Evolutionary conservation across 768 basidiomycete species (phyloP), one percentile per base, ranked within the genome.

Genomic region (Leccinum subgranulosum): DNA sequence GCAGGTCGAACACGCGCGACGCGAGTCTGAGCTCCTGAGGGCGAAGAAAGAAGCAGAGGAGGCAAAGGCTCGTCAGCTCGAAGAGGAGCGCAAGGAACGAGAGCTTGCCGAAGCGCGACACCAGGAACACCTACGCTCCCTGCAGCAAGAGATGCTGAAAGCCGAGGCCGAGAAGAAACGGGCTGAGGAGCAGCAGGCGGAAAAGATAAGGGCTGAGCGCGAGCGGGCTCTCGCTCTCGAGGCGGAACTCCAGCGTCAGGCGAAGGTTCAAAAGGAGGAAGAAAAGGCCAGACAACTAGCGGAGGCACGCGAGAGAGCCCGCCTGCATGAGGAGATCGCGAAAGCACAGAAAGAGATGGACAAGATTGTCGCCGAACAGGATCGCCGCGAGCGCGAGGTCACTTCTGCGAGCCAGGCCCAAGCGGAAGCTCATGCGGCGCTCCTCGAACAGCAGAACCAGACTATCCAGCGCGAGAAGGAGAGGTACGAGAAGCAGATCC

Each of bases 161-260:
- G 49, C 55, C 1, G 72, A 69, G 15, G 64, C 51, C 2, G 72
- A 66, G 53, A 63, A 59, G 51, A 61, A 65, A 53, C 65, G 25
- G 2, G 54, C 55, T 0, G 65, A 67, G 17, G 55, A 53, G 1
- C 65, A 72, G 25, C 72, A 74, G 14, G 60, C 56, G 5, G 68
- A 66, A 25, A 66, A 68, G 51, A 52, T 73, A 46, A 64, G 27
- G 47, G 7, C 25, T 12, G 72, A 73, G 45, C 72, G 50, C 33
- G 72, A 72, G 53, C 70, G 64, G 33, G 68, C 72, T 23, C 65
- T 64, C 25, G 69, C 69, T 15, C 59, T 71, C 57, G 68, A 70
- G 28, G 63, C 60, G 31, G 66, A 74, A 43, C 64, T 72, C 41
- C 52, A 73, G 45, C 66, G 63, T 39, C 68, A 70, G 49, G 59